A percentile compares a stretch with the other conserved stretches of the same genome.
Conservation (phyloP, 345 rosid genomes). For the Citrus mangshanensis region DNA sequence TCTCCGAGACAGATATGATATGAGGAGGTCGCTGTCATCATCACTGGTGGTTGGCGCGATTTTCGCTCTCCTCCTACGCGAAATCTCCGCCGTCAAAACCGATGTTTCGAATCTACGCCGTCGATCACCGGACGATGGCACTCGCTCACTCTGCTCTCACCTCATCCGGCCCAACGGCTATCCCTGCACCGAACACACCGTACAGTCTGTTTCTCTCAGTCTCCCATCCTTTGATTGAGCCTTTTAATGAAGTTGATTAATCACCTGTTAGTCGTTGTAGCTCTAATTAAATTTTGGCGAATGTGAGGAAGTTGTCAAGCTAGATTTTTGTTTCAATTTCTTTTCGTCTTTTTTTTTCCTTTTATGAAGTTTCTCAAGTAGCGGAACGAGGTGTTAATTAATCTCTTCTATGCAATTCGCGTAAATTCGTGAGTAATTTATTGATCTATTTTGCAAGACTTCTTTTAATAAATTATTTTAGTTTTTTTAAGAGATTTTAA, state of each 20-base stretch:
- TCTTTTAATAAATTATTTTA: background rate
- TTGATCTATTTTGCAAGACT: too few species aligned
- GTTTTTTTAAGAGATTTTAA: background rate
- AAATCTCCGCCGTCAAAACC: constrained; percentile 11
- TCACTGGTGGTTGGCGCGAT: constrained; percentile 4
- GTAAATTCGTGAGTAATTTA: background rate
- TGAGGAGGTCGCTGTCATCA: background rate
- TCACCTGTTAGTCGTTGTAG: background rate
- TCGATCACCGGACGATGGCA: constrained; percentile 24
- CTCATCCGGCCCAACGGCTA: constrained; percentile 69
- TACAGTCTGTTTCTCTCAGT: constrained; percentile 30
- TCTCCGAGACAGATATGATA: background rate
- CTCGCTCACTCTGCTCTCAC: constrained; percentile 49
- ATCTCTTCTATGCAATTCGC: background rate
- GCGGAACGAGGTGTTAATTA: background rate
- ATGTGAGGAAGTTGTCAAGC: background rate
- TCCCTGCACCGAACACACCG: constrained; percentile 75
- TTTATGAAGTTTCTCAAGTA: background rate
- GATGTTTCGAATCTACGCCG: constrained; percentile 15
- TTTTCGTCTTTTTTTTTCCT: background rate
- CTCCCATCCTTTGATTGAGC: background rate
- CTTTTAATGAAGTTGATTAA: background rate
- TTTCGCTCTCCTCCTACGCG: background rate
- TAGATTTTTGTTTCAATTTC: background rate
- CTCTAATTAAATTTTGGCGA: background rate